Base-by-base conservation (phyloP, 805 yeast genomes). In the Cyberlindnera petersonii region DNA sequence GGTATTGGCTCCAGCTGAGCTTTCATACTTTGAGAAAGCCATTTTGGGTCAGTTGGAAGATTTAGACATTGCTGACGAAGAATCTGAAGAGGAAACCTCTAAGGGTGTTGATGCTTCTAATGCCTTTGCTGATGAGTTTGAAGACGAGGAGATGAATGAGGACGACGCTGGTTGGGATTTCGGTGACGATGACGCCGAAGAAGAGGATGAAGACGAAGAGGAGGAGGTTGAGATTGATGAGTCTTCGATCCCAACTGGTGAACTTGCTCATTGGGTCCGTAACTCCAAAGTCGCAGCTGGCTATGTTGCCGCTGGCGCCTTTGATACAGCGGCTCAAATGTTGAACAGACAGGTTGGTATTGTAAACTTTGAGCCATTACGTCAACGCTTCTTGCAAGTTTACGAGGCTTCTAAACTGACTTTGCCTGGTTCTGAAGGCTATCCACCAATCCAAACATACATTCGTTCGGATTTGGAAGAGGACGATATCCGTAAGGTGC, bases 241-340 rank as follows among this genome's bases (percentile, higher is more conserved):
- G 15, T 62, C 55, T 18, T 35, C 55, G 16, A 46, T 51, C 23
- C 52, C 56, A 18, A 48, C 55, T 10, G 45, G 71, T 20, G 96
- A 89, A 59, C 64, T 79, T 23, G 80, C 81, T 4, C 63, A 64
- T 42, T 94, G 99, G 98, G 74, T 86, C 22, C 82, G 91, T 49
- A 86, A 84, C 63, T 85, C 96, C 14, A 84, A 82, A 47, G 75
- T 89, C 40, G 87, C 97, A 5, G 97, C 96, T 22, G 87, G 86
- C 20, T 86, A 87, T 53, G 88, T 83, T 55, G 97, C 98, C 2
- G 88, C 96, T 3, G 99, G 99, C 53, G 85, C 94, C 5, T 91
- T 91, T 59, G 97, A 88, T 50, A 84, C 91, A 38, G 99, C 98
- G 26, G 93, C 96, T 27, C 94, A 88, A 55, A 75, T 94, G 58